These are phyloP conservation scores for Aspergillus sergii DNA, from an alignment of 2,329 filamentous ascomycete species.

Conservation along the genomic window DNA sequence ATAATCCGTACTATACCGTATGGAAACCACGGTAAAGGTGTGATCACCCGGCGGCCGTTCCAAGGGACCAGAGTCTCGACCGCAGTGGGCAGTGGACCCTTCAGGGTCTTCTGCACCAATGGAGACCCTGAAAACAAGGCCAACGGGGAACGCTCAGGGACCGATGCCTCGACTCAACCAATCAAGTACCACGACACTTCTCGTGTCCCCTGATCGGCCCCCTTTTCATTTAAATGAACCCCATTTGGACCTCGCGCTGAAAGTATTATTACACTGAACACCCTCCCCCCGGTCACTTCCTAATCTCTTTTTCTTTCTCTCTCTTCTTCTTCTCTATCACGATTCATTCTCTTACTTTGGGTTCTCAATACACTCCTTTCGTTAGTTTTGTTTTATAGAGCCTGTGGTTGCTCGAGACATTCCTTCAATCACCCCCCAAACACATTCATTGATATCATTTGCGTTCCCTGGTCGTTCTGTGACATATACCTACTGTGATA, in stretches of 20 bases:
- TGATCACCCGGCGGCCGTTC: constrained; percentile 9
- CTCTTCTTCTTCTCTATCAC: constrained; percentile 8
- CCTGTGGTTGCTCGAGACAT: background rate
- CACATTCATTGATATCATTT: constrained; percentile 1
- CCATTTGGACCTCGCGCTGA: constrained; percentile 5
- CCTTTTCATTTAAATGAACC: constrained; percentile 22
- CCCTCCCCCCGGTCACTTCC: constrained; percentile 6
- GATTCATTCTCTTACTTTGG: background rate
- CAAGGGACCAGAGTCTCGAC: constrained; percentile 18
- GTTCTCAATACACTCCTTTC: constrained; percentile 16
- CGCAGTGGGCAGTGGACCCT: constrained; percentile 8
- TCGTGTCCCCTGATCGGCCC: constrained; percentile 22
- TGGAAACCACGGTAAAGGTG: constrained; percentile 10
- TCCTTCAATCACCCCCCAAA: constrained; percentile 1
- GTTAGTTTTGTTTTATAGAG: background rate
- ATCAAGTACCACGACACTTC: constrained; percentile 3
- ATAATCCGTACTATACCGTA: constrained; percentile 1
- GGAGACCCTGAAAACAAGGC: background rate
- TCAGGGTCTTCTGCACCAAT: constrained; percentile 13
- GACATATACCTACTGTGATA: constrained; percentile 16
- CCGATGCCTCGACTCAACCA: constrained; percentile 13
- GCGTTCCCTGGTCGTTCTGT: constrained; percentile 10
- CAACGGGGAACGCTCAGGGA: constrained; percentile 18
- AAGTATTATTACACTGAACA: constrained; percentile 14
- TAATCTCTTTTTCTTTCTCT: constrained; percentile 9